Evolutionary conservation across 331 rosid species (phyloP), one percentile per base, ranked within the genome.

Genomic region (Telfairia occidentalis): DNA sequence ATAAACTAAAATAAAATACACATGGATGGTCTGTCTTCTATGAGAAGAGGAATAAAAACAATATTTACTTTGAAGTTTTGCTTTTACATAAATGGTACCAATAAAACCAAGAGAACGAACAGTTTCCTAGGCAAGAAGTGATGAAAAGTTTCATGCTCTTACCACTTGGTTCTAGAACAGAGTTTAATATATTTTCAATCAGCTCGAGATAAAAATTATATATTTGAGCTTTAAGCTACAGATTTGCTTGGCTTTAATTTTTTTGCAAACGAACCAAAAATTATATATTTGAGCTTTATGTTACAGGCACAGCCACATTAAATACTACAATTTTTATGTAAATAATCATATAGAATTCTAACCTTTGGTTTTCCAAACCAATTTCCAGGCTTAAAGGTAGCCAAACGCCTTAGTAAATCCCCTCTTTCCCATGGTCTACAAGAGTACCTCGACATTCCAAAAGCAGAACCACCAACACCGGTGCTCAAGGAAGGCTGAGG

Each of bases 391-490:
- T 81, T 85, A 83, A 89, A 95, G 4, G 97, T 90, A 74, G 96
- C 97, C 88, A 95, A 84, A 58, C 99, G 97, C 86, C 97, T 90
- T 67, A 92, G 79, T 76, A 95, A 85, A 87, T 95, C 99, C 75
- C 97, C 99, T 82, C 99, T 85, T 83, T 95, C 99, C 97, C 97
- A 95, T 46, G 99, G 99, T 74, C 97, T 87, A 82, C 97, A 95
- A 2, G 96, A 91, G 61, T 83, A 85, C 71, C 89, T 85, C 35
- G 97, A 90, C 19, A 94, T 88, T 78, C 92, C 92, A 66, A 92
- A 90, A 61, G 89, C 81, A 71, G 94, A 89, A 70, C 92, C 97
- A 67, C 91, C 92, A 74, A 86, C 93, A 77, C 96, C 92, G 9
- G 96, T 92, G 89, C 97, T 87, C 83, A 90, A 81, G 61, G 97